Conservation (phyloP, 805 yeast species). For the Peterozyma xylosa region DNA sequence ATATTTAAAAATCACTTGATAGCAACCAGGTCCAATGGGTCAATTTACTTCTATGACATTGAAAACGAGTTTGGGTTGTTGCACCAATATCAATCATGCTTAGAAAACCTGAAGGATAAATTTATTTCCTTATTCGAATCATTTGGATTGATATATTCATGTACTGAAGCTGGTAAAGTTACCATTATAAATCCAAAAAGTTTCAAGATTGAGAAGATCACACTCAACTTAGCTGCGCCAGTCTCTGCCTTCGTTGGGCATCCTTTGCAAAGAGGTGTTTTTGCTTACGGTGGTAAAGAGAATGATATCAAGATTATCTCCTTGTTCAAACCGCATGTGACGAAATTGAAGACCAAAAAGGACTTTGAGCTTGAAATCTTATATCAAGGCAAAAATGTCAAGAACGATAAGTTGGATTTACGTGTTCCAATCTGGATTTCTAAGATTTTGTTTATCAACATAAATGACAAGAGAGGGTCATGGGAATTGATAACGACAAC, state of each 20-base stretch:
- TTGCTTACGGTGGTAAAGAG: conserved; percentile 86
- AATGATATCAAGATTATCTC: conserved; percentile 52
- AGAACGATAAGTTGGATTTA: conserved; percentile 68
- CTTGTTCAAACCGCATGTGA: conserved; percentile 22
- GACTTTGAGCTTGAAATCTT: conserved; percentile 23
- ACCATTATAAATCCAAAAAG: conserved; percentile 16
- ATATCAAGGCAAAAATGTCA: conserved; percentile 79
- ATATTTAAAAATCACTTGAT: conserved; percentile 27
- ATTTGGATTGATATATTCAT: conserved; percentile 19
- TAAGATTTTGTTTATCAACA: conserved; percentile 38
- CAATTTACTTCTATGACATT: conserved; percentile 29
- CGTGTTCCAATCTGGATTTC: conserved; percentile 80
- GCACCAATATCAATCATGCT: conserved; percentile 10
- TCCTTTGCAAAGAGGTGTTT: conserved; percentile 39
- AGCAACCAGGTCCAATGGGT: conserved; percentile 36
- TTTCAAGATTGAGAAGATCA: conserved; percentile 10
- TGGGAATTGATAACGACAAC: conserved; percentile 61
- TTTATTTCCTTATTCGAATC: conserved; percentile 28
- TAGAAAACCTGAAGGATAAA: conserved; percentile 19
- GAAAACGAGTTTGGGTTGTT: conserved; percentile 14
- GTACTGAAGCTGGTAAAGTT: conserved; percentile 26
- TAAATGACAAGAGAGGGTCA: conserved; percentile 20
- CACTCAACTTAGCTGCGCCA: conserved; percentile 34
- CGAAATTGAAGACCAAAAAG: conserved; percentile 9
- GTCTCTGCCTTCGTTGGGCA: conserved; percentile 40